These are phyloP conservation scores for Talaromyces borbonicus DNA, from an alignment of 495 filamentous ascomycete species.

Conservation along the genomic window DNA sequence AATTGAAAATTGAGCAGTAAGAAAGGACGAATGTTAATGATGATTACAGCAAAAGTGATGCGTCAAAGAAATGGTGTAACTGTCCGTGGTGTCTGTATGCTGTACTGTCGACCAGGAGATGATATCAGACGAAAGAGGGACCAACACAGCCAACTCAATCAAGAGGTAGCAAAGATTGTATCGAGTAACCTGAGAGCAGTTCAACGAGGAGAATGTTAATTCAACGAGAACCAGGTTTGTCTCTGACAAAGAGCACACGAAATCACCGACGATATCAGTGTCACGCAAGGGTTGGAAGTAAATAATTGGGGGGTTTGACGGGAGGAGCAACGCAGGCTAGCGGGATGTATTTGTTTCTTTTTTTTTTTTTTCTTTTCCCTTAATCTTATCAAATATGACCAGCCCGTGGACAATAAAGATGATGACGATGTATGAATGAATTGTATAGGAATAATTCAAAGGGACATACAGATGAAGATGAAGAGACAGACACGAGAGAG, in stretches of 20 bases:
- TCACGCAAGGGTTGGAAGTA: slow-evolving; percentile 5
- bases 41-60: too few relatives aligned
- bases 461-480: too few relatives aligned
- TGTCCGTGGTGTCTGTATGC: too few relatives aligned
- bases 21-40: too few relatives aligned
- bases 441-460: background rate
- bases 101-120: background rate
- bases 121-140: background rate
- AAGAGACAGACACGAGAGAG: background rate
- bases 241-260: too few relatives aligned
- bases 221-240: too few relatives aligned
- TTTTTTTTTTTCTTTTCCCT: too few relatives aligned
- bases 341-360: background rate
- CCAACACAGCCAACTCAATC: slow-evolving; percentile 3
- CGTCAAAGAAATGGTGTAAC: too few relatives aligned
- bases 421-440: background rate
- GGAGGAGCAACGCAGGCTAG: background rate
- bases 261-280: background rate
- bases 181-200: too few relatives aligned
- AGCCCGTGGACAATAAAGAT: too few relatives aligned
- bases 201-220: too few relatives aligned
- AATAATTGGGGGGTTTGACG: background rate
- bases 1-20: background rate
- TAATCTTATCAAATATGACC: too few relatives aligned
- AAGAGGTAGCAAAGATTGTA: slow-evolving; percentile 4